Evolutionary conservation across 768 basidiomycete species (phyloP).

Genomic region (Russula dissimulans): DNA sequence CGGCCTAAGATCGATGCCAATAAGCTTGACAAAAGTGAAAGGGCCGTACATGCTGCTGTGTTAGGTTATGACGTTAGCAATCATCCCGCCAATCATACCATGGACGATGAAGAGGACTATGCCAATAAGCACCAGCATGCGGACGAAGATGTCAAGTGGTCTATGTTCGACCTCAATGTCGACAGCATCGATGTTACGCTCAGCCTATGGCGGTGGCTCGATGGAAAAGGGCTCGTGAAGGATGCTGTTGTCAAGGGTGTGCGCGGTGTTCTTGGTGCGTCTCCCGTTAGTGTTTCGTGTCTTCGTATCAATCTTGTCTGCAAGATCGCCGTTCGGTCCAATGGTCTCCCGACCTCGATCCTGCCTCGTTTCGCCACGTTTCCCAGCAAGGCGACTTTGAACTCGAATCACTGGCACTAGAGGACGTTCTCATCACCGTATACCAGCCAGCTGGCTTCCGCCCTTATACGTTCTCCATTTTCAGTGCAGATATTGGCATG

Average conservation of each 20-base stretch:
- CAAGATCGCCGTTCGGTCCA: conserved; percentile 79
- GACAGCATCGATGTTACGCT: conserved; percentile 95
- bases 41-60: conserved; percentile 43
- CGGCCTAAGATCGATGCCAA: conserved; percentile 35
- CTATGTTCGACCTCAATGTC: conserved; percentile 88
- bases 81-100: conserved; percentile 60
- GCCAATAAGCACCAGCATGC: conserved; percentile 21
- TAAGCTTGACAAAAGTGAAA: conserved; percentile 1
- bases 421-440: conserved; percentile 89
- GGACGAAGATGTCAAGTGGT: conserved; percentile 61
- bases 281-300: background rate
- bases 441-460: conserved; percentile 91
- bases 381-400: conserved; percentile 82
- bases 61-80: conserved; percentile 69
- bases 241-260: conserved; percentile 92
- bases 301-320: background rate
- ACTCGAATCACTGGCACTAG: conserved; percentile 78
- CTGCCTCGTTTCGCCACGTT: conserved; percentile 69
- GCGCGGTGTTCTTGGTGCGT: conserved; percentile 79
- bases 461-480: conserved; percentile 87
- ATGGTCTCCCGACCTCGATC: conserved; percentile 79
- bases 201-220: conserved; percentile 85
- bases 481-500: conserved; percentile 76
- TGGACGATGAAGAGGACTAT: conserved; percentile 51
- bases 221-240: conserved; percentile 88